Evolutionary conservation across 495 filamentous ascomycete species (phyloP), one percentile per base, ranked within the genome.

Genomic region (Amphirosellinia nigrospora): DNA sequence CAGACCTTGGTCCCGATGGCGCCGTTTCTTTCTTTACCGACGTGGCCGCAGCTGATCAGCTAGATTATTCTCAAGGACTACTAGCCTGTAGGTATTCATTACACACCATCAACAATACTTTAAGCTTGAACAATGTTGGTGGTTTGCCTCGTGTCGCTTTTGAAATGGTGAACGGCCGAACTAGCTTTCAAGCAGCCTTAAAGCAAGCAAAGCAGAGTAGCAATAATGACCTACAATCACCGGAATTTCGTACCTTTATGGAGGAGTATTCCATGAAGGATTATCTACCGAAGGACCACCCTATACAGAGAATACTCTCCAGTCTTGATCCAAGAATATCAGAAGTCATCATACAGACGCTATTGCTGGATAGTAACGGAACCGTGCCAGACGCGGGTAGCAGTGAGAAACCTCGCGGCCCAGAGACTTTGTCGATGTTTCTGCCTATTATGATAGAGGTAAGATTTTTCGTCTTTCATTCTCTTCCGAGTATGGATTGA

Each of bases 21-120:
- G 78, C 81, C 6, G 88, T 93, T 1, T 75, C 88, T 5, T 88
- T 92, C 72, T 79, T 93, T 28, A 78, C 83, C 60, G 88, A 89
- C 38, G 68, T 89, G 5, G 75, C 50, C 21, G 58, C 46, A 1
- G 30, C 26, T 16, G 52, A 70, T 28, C 76, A 32, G 16, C 15
- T n/a, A 26, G 61, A 48, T 6, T 62, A 67, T 19, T 46, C 56
- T 28, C 26, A 59, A 21, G 69, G 64, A 30, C 23, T 78, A 39
- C 19, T 53, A 28, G 50, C 76, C 46, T 34, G 46, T 38, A 76
- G 70, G 56, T 62, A 73, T 28, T 73, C 69, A 43, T 48, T 76
- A 45, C 58, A 64, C 43, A 7, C 68, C 82, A 67, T 78, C 75
- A 71, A 74, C 79, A 13, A 65, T 45, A 30, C 53, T 69, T 50